Base-by-base conservation (phyloP, 495 filamentous ascomycete genomes). In the Tuber borchii region DNA sequence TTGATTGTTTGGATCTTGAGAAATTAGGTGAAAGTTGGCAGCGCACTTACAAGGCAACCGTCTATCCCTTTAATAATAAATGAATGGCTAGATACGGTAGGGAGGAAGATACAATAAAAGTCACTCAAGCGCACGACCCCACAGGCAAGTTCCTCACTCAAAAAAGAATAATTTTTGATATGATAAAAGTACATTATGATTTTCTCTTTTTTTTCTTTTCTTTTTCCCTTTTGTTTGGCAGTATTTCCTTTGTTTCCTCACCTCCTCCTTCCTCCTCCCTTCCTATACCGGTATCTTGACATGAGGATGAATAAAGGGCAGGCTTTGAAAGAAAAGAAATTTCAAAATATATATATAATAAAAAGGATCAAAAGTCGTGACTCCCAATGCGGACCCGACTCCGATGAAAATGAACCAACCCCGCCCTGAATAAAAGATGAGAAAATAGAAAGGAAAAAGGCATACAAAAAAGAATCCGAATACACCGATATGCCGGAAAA, bases 401-500 rank as follows among this genome's bases (percentile, higher is more conserved):
- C 78, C 78, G 31, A 75, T 73, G 69, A 71, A 77, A 77, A 75
- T 26, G 68, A 73, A 73, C 45, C 56, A 73, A 79, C 79, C 77
- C 75, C 69, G 72, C 77, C 78, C 70, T 78, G 42, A 75, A 75
- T 69, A 73, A 72, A 78, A n/a, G 65, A 69, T 72, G 71, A 79
- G 34, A 73, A 79, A 79, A 44, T 31, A 65, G 69, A 80, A 72
- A 78, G 80, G 74, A 71, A 80, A 65, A 80, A 65, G 39, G 70
- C 43, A 71, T 74, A 73, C 71, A 71, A 76, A 44, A 76, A 73
- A 76, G 42, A 74, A 80, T 72, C 79, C 77, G 39, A 80, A 80
- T 80, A 80, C 79, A 80, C 79, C 79, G 69, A 80, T 80, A 80
- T 80, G 77, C 78, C 78, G 39, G 75, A 73, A 74, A 80, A 78